These are phyloP conservation scores for Trichocomaceae sp. DNA, from an alignment of 2,329 filamentous ascomycete species.

Conservation along the genomic window DNA sequence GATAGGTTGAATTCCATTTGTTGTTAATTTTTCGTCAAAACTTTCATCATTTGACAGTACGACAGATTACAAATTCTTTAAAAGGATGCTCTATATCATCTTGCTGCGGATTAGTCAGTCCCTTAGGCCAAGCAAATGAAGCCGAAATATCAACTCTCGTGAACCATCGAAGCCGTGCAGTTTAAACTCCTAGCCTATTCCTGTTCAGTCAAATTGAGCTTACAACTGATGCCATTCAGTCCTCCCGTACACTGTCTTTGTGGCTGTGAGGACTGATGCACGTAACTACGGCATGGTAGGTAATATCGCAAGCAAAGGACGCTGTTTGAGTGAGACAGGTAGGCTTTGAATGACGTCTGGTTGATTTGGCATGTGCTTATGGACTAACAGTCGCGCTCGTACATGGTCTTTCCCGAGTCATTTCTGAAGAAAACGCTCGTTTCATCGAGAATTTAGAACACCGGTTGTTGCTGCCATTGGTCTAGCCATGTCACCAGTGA, in stretches of 20 bases:
- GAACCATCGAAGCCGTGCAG: slow-evolving; percentile 33
- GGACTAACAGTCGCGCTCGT: slow-evolving; percentile 54
- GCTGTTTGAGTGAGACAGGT: slow-evolving; percentile 55
- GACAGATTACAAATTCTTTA: no score
- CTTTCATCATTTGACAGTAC: no score
- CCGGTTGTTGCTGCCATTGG: slow-evolving; percentile 20
- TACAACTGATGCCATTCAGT: slow-evolving; percentile 33
- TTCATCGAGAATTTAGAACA: slow-evolving; percentile 12
- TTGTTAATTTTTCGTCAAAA: neutral
- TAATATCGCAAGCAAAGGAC: slow-evolving; percentile 47
- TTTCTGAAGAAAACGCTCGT: slow-evolving; percentile 13
- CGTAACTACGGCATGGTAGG: slow-evolving; percentile 50
- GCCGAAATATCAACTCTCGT: slow-evolving; percentile 18
- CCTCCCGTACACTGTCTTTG: slow-evolving; percentile 48
- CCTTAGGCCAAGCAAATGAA: neutral
- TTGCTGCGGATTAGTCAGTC: no score
- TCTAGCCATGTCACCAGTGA: slow-evolving; percentile 17
- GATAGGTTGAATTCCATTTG: neutral
- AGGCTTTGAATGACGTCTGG: slow-evolving; percentile 60
- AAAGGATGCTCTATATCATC: no score
- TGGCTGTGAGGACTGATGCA: slow-evolving; percentile 50
- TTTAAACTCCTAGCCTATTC: slow-evolving; percentile 32
- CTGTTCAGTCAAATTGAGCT: slow-evolving; percentile 34
- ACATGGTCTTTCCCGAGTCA: slow-evolving; percentile 40
- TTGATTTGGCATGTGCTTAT: slow-evolving; percentile 54